Evolutionary conservation across 805 yeast species (phyloP).

Genomic region (Yamadazyma laniorum): DNA sequence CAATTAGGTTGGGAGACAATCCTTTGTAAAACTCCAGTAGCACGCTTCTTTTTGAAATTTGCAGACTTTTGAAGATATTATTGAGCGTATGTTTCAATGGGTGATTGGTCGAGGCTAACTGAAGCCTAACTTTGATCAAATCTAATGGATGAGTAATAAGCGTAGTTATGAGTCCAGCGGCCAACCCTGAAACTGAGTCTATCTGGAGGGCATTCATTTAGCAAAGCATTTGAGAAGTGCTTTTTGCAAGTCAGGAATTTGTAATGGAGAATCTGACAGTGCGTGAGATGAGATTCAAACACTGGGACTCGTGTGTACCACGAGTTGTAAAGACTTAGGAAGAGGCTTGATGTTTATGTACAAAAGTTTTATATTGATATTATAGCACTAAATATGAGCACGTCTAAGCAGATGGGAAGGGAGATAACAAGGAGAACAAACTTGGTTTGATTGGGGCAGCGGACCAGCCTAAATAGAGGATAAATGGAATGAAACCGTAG

Average conservation of each 20-base stretch:
- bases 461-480: slow-evolving; percentile 74
- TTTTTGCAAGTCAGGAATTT: too few species aligned
- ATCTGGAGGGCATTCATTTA: slow-evolving; percentile 13
- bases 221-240: background rate
- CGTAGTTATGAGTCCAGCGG: slow-evolving; percentile 82
- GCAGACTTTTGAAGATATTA: slow-evolving; percentile 1
- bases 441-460: slow-evolving; percentile 83
- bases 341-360: too few species aligned
- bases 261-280: too few species aligned
- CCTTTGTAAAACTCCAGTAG: slow-evolving; percentile 59
- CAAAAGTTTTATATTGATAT: background rate
- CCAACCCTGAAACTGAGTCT: slow-evolving; percentile 68
- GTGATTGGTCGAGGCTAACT: slow-evolving; percentile 41
- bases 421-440: slow-evolving; percentile 71
- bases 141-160: slow-evolving; percentile 86
- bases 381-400: background rate
- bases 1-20: slow-evolving; percentile 72
- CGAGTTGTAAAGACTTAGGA: too few species aligned
- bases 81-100: slow-evolving; percentile 3
- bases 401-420: slow-evolving; percentile 68
- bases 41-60: background rate
- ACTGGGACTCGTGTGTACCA: too few species aligned
- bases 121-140: slow-evolving; percentile 77
- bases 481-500: slow-evolving; percentile 96
- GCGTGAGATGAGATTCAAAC: too few species aligned